These are phyloP conservation scores for Cadophora gregata DNA, from an alignment of 2,329 filamentous ascomycete genomes.

Conservation along the genomic window DNA sequence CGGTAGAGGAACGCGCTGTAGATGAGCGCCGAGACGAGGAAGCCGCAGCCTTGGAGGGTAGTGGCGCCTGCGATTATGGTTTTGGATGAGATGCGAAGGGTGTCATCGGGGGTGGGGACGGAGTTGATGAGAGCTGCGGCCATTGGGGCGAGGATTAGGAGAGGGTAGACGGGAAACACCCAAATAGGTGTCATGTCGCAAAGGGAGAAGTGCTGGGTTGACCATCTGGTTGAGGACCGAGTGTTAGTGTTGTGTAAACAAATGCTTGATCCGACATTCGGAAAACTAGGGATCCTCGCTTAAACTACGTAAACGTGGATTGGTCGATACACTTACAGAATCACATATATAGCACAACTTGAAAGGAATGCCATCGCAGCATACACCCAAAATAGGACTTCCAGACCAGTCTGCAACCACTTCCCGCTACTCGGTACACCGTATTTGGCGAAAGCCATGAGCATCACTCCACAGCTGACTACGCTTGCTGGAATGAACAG, in stretches of 20 bases:
- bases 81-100: slow-evolving; percentile 13
- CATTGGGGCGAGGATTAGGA: slow-evolving; percentile 10
- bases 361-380: slow-evolving; percentile 13
- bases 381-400: slow-evolving; percentile 14
- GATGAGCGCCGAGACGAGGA: slow-evolving; percentile 12
- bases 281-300: not conserved
- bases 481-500: slow-evolving; percentile 15
- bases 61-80: slow-evolving; percentile 15
- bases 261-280: not conserved
- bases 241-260: not conserved
- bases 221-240: not conserved
- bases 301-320: not conserved
- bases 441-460: slow-evolving; percentile 13
- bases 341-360: slow-evolving; percentile 11
- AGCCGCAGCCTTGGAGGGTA: slow-evolving; percentile 13
- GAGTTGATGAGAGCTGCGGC: slow-evolving; percentile 15
- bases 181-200: slow-evolving; percentile 13
- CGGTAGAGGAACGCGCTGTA: slow-evolving; percentile 19
- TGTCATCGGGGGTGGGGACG: slow-evolving; percentile 3
- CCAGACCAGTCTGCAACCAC: slow-evolving; percentile 9
- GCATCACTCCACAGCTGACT: slow-evolving; percentile 3
- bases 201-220: slow-evolving; percentile 9
- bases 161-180: slow-evolving; percentile 16
- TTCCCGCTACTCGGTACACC: not conserved
- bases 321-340: not conserved